Conservation (phyloP, 2,329 filamentous ascomycete species). For the Neonectria hederae region DNA sequence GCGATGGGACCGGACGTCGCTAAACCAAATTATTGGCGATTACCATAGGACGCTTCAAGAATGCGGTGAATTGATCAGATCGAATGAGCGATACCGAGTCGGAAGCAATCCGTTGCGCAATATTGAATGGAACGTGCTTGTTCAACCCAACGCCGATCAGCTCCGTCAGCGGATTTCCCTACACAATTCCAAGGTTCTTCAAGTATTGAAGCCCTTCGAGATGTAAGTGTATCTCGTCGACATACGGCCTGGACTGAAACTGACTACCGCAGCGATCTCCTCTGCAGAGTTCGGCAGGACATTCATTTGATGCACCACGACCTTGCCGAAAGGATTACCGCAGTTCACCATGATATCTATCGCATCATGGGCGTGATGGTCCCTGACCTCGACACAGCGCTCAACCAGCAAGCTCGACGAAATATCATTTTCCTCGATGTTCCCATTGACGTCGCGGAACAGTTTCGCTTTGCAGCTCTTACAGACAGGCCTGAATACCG, state of each 20-base stretch:
- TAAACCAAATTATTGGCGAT: slow-evolving; percentile 46
- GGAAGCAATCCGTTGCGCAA: slow-evolving; percentile 43
- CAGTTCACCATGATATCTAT: slow-evolving; percentile 36
- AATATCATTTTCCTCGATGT: slow-evolving; percentile 26
- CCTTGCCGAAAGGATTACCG: slow-evolving; percentile 36
- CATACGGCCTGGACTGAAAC: slow-evolving; percentile 1
- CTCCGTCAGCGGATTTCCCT: slow-evolving; percentile 46
- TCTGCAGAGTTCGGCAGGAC: slow-evolving; percentile 43
- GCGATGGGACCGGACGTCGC: slow-evolving; percentile 38
- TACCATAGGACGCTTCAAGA: slow-evolving; percentile 45
- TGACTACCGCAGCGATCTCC: slow-evolving; percentile 42
- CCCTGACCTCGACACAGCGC: slow-evolving; percentile 40
- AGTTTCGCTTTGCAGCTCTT: slow-evolving; percentile 37
- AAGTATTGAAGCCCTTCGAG: slow-evolving; percentile 49
- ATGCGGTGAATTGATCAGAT: slow-evolving; percentile 42
- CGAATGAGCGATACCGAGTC: slow-evolving; percentile 44
- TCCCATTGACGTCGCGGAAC: slow-evolving; percentile 37
- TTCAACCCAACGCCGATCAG: slow-evolving; percentile 46
- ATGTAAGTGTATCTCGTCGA: slow-evolving; percentile 40
- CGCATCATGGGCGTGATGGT: slow-evolving; percentile 40
- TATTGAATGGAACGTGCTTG: slow-evolving; percentile 50
- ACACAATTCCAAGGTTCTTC: slow-evolving; percentile 48
- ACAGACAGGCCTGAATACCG: slow-evolving; percentile 33
- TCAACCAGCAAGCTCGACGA: slow-evolving; percentile 33
- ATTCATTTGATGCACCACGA: slow-evolving; percentile 42